Evolutionary conservation across 1,139 yeast species (phyloP).

Genomic region (Kodamaea plutei): DNA sequence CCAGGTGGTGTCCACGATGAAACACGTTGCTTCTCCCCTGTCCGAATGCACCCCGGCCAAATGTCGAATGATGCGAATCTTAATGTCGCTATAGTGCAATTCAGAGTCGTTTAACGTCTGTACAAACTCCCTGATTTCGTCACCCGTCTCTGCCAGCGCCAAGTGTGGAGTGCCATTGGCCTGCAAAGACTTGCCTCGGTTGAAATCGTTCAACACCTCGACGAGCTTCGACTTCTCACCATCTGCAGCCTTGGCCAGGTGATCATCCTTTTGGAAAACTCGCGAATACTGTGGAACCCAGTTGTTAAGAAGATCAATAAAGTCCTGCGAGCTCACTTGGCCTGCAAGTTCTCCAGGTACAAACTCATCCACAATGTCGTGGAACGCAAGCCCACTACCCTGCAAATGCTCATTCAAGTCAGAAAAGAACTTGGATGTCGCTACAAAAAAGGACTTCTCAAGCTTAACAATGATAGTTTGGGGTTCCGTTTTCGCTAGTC

Average conservation of each 20-base stretch:
- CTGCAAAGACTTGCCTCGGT: conserved; percentile 15
- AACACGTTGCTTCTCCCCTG: conserved; percentile 12
- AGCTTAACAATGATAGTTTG: conserved; percentile 17
- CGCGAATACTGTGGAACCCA: conserved; percentile 20
- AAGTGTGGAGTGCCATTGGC: conserved; percentile 12
- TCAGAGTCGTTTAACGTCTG: conserved; percentile 23
- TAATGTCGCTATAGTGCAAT: conserved; percentile 45
- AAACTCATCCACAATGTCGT: conserved; percentile 20
- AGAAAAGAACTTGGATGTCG: conserved; percentile 23
- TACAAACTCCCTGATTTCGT: conserved; percentile 25
- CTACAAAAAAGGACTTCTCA: conserved; percentile 22
- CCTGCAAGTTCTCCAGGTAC: conserved; percentile 9
- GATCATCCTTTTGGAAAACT: conserved; percentile 12
- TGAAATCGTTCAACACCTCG: conserved; percentile 38
- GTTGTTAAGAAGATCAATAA: conserved; percentile 20
- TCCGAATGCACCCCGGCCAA: conserved; percentile 26
- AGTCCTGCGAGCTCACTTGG: conserved; percentile 21
- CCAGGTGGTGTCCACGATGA: conserved; percentile 27
- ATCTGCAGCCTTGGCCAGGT: conserved; percentile 16
- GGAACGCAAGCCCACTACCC: conserved; percentile 6
- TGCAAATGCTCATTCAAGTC: conserved; percentile 17
- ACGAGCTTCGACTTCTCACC: conserved; percentile 33
- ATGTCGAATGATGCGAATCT: conserved; percentile 39
- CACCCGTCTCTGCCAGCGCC: conserved; percentile 15
- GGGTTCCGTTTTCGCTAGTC: conserved; percentile 30